Conservation (phyloP, 2,329 filamentous ascomycete species). For the Coniella lustricola region DNA sequence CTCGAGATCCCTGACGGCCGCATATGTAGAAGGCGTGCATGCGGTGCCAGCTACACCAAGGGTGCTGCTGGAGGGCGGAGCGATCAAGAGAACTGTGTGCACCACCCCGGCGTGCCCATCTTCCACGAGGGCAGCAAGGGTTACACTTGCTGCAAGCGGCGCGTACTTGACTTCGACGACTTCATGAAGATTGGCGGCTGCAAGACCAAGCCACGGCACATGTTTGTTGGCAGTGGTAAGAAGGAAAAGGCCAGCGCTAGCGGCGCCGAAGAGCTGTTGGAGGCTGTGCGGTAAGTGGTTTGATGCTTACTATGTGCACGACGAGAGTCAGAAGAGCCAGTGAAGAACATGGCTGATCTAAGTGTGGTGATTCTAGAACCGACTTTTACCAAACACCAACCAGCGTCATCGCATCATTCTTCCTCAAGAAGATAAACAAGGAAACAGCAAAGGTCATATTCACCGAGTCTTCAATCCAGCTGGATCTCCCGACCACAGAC, state of each 20-base stretch:
- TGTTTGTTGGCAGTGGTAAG: constrained; percentile 74
- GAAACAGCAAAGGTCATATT: constrained; percentile 68
- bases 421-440: constrained; percentile 95
- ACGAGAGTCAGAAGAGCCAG: background rate
- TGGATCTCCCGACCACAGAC: constrained; percentile 84
- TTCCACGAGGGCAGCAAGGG: constrained; percentile 99
- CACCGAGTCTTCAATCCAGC: constrained; percentile 50
- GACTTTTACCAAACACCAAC: constrained; percentile 93
- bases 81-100: constrained; percentile 70
- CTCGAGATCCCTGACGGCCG: constrained; percentile 66
- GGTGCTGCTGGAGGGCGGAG: constrained; percentile 45
- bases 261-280: constrained; percentile 62
- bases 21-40: constrained; percentile 71
- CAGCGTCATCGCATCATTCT: constrained; percentile 83
- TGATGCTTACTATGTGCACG: background rate
- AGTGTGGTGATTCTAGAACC: constrained; percentile 40
- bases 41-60: constrained; percentile 59
- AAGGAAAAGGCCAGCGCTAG: constrained; percentile 46
- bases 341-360: constrained; percentile 1
- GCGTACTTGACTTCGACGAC: constrained; percentile 93
- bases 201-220: constrained; percentile 69
- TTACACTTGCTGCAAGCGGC: constrained; percentile 92
- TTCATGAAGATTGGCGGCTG: constrained; percentile 96
- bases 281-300: constrained; percentile 64
- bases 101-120: constrained; percentile 84